These are phyloP conservation scores for Auriculariales sp. DNA, from an alignment of 768 basidiomycete genomes.

Conservation along the genomic window DNA sequence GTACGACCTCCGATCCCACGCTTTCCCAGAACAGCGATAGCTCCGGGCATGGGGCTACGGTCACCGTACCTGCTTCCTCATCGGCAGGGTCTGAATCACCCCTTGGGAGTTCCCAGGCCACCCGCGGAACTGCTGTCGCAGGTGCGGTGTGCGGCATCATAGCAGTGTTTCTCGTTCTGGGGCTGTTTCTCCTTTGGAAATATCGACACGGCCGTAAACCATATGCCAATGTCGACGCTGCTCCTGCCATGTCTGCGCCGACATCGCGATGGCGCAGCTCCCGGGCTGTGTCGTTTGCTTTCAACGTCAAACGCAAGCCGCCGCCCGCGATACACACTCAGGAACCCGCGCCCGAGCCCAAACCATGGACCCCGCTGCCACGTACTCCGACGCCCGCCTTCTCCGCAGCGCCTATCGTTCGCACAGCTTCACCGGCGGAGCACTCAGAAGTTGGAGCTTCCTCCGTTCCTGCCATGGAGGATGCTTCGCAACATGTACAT, in stretches of 20 bases:
- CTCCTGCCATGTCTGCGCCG: no score
- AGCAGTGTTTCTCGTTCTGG: not conserved
- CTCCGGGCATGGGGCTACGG: no score
- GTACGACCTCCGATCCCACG: not conserved
- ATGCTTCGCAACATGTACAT: no score
- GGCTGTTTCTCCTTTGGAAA: not conserved
- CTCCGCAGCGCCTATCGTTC: no score
- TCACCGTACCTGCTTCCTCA: not conserved
- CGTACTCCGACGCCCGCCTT: no score
- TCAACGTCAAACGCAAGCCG: no score
- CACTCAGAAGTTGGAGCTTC: no score
- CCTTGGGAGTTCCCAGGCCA: not conserved
- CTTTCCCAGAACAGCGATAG: not conserved
- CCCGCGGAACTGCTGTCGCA: not conserved
- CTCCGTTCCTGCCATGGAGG: no score
- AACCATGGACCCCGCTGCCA: no score
- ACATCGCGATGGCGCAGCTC: not conserved
- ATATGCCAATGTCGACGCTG: not conserved
- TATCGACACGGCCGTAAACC: not conserved
- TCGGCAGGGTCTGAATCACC: not conserved
- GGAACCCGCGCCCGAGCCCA: no score
- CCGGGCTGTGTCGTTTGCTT: not conserved
- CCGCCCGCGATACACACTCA: no score
- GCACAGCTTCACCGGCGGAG: no score
- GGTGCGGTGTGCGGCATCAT: not conserved